Base-by-base conservation (phyloP, 2,329 filamentous ascomycete genomes). In the Penicillium freii region DNA sequence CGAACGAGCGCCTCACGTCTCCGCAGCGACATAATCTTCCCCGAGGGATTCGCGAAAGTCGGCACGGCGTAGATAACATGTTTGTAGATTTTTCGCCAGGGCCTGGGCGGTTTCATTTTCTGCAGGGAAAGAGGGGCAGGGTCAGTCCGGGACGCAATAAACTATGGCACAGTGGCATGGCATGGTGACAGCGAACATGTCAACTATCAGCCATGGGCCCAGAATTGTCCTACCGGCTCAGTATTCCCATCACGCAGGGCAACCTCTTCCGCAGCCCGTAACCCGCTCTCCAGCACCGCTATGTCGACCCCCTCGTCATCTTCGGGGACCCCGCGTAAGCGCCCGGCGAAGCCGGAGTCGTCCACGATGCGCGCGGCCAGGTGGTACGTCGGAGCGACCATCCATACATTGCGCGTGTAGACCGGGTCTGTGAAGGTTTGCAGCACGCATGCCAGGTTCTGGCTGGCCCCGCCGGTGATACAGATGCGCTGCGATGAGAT, bases 21-120 rank as follows among this genome's bases (percentile, higher is more conserved):
- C 19, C 75, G 71, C 4, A 91, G 73, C 15, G 87, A 86, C 87
- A 95, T 93, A 3, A 90, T 92, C 69, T 88, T 88, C 31, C 88
- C 91, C 0, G 89, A 92, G 0, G 94, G 94, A 69, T 97, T 97
- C 48, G 90, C 86, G 72, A 92, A 95, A 0, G 91, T 91, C 0
- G 94, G 91, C 15, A 96, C 92, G 33, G 86, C 85, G 72, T 97
- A 97, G 65, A 99, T 88, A 65, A 97, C 73, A 70, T 97, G 90
- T 54, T 87, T 87, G 77, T 96, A 97, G 54, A 90, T 83, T 69
- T 96, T 96, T 39, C 86, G 82, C 75, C 84, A 81, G 15, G 84
- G 78, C 19, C 82, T 80, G 0, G 78, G 72, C 1, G 79, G 78
- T 70, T 91, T 92, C 66, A 82, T 75, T 49, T 74, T 78, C 81